Conservation (phyloP, 2,329 filamentous ascomycete genomes). For the Ascochyta lentis region DNA sequence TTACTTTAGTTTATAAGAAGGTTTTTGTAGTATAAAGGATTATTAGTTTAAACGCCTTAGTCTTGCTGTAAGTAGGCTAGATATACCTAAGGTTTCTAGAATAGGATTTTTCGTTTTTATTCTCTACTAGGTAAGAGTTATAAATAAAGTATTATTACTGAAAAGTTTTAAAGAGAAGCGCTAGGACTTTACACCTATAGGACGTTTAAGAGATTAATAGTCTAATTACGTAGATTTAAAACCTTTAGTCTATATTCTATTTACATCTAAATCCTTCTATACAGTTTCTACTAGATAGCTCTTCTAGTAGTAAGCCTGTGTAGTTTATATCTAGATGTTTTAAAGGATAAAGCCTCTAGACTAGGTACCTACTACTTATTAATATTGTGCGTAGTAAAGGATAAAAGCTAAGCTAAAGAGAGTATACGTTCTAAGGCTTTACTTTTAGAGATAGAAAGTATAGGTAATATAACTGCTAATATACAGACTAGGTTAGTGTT, state of each 20-base stretch:
- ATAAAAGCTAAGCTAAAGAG: neutral
- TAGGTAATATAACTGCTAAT: neutral
- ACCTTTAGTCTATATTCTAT: neutral
- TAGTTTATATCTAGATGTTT: slow-evolving; percentile 1
- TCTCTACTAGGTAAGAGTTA: neutral
- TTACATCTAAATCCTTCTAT: neutral
- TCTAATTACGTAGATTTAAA: neutral
- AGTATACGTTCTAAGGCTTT: slow-evolving; percentile 1
- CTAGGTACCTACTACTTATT: neutral
- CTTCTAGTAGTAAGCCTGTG: neutral
- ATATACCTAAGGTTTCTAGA: neutral
- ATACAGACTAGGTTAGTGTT: neutral
- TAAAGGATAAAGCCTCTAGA: neutral
- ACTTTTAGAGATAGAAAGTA: neutral
- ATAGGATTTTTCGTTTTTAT: neutral
- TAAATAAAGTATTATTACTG: slow-evolving; percentile 1
- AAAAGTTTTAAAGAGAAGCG: neutral
- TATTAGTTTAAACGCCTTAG: neutral
- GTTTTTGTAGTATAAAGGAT: neutral
- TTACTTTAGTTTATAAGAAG: neutral
- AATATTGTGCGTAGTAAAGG: neutral
- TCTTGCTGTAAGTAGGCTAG: neutral
- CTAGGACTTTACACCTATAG: neutral
- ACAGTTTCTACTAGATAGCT: neutral
- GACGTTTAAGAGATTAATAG: neutral